phyloP scores from a whole-genome alignment of 2,329 filamentous ascomycete genomes.

The Talaromyces sp. region DNA sequence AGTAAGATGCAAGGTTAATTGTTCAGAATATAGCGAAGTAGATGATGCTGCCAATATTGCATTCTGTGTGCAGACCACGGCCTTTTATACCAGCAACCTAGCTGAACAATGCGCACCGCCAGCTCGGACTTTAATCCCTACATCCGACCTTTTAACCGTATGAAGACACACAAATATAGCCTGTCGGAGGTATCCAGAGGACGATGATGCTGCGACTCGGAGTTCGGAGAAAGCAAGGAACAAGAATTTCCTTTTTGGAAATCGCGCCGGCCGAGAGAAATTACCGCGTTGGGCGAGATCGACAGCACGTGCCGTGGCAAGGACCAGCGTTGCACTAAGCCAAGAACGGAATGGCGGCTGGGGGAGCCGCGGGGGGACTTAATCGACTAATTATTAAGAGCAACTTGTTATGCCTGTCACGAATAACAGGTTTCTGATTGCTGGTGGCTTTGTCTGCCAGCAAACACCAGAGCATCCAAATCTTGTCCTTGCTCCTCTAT shows the following conservation, averaged over 20 bases:
- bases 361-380: not conserved
- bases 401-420: not conserved
- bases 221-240: not conserved
- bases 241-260: not conserved
- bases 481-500: not conserved
- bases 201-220: not conserved
- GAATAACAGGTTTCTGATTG: not conserved
- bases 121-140: not conserved
- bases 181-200: not conserved
- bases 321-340: not conserved
- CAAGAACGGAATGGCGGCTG: not conserved
- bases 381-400: not conserved
- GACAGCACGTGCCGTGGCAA: not conserved
- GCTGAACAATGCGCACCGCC: not conserved
- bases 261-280: not conserved
- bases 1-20: not conserved
- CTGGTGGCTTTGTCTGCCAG: not conserved
- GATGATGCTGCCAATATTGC: not conserved
- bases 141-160: not conserved
- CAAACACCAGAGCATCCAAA: not conserved
- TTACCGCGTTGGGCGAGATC: not conserved
- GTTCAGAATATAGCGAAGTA: not conserved
- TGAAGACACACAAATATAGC: not conserved
- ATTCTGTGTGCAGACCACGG: not conserved
- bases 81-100: not conserved